Evolutionary conservation across 345 rosid genomes (phyloP).

Genomic region (Acer negundo): DNA sequence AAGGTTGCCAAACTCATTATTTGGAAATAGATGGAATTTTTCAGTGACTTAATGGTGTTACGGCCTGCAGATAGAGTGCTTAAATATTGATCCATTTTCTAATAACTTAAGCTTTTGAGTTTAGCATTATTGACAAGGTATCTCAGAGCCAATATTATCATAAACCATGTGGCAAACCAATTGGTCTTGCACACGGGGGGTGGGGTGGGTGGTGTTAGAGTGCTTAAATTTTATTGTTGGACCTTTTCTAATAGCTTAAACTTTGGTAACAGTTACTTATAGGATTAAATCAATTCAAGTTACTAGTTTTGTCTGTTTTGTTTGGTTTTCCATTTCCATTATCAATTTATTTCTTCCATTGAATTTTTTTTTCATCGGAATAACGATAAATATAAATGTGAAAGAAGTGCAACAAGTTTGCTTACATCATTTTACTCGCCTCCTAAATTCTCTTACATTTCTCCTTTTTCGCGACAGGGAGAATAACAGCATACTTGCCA

Average conservation of each 20-base stretch:
- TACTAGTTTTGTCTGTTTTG: neutral
- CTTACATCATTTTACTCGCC: neutral
- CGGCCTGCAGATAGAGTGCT: neutral
- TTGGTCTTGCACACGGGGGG: neutral
- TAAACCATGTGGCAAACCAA: neutral
- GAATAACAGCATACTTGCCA: constrained; percentile 93
- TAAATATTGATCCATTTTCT: neutral
- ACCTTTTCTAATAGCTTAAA: neutral
- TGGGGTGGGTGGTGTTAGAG: neutral
- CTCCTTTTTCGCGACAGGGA: constrained; percentile 53
- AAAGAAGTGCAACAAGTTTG: neutral
- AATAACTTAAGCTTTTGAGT: too few species aligned
- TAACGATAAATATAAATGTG: neutral
- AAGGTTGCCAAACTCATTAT: neutral
- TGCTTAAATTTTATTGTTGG: neutral
- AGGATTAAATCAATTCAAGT: neutral
- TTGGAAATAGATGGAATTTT: neutral
- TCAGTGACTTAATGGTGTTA: neutral
- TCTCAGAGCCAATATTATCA: neutral
- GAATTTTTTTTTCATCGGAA: neutral
- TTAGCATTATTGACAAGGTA: too few species aligned
- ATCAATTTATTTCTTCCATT: constrained; percentile 5
- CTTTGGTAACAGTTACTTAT: neutral
- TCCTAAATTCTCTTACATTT: constrained; percentile 9
- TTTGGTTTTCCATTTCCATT: too few species aligned